Base-by-base conservation (phyloP, 192 early-diverging fungal genomes). In the Haplosporangium gracile region DNA sequence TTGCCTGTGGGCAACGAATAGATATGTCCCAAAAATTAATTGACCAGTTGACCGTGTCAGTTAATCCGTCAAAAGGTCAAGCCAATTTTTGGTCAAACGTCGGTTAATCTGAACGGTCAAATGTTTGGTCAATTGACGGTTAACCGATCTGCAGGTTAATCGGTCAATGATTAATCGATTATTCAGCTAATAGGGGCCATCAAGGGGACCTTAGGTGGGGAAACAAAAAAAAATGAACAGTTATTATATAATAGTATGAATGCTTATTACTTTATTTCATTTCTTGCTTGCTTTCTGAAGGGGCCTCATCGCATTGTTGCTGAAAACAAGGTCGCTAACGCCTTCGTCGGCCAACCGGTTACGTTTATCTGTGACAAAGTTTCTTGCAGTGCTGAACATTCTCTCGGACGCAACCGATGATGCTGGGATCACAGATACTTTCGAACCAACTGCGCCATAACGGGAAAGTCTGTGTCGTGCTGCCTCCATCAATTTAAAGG, bases 351-450 rank as follows among this genome's bases (percentile, higher is more conserved):
- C 20, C 74, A 82, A 20, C 18, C 68, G 74, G 55, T 53, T 76
- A 32, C 24, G 53, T 24, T 76, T 77, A 22, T 26, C 16, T 60
- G 69, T 63, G 9, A 70, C 57, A 70, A 77, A 32, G 45, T 72
- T 77, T 22, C 75, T 70, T 22, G 75, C 38, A 6, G 15, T 39
- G 26, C 75, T 73, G 60, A 82, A 82, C 20, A 82, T 20, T 11
- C 68, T 40, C 7, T 82, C 68, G 0, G 74, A 76, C 69, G 74
- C 38, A 2, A 81, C 63, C 29, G 80, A 82, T 11, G 74, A 63
- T 36, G 81, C 36, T 1, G 75, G 70, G 63, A 77, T 77, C 34
- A 82, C 26, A 82, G 69, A 51, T 82, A 77, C 40, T 77, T 82
- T 45, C 57, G 20, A 32, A 69, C 81, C 20, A 82, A 38, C 24